Evolutionary conservation across 2,329 filamentous ascomycete species (phyloP), one percentile per base, ranked within the genome.

Genomic region (Claviceps fusiformis): DNA sequence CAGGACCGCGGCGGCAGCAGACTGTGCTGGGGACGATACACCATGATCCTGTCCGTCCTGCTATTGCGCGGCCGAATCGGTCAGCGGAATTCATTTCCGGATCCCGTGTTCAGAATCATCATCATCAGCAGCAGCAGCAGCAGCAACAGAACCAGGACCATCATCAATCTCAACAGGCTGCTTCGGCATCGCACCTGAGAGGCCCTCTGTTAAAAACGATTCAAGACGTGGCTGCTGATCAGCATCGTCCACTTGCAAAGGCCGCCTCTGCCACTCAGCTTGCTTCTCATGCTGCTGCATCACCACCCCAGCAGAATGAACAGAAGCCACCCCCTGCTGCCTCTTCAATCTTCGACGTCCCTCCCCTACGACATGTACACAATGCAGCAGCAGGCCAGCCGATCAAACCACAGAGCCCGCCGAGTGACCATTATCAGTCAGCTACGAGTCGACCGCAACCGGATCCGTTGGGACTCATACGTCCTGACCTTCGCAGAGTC

Each of bases 401-500:
- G 19, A 11, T 50, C 39, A 61, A 35, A 56, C 53, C 19, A 54
- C 39, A 11, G 39, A 41, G 31, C 15, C 47, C 51, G 8, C 52
- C 54, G 8, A 44, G 37, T 15, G 48, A 51, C 24, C 44, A 52
- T 44, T 29, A 56, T 17, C 48, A 48, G 1, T 27, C 17, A 27
- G 24, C 39, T 46, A 10, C 27, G n/a, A n/a, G 31, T 5, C 49
- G 50, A 33, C 35, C 50, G 29, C 54, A 56, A 46, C 11, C 53
- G 33, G 41, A 19, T 51, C 2, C 39, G 37, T 24, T 31, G 29
- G 4, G 53, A 50, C 11, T 41, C 50, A 8, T 55, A 54, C 19
- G 37, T 48, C 10, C 51, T 51, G 51, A 39, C 11, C 27, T 54
- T 17, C 55, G 54, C 24, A 55, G 56, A 7, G 55, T 46, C 11